Evolutionary conservation across 1,139 yeast species (phyloP), one percentile per base, ranked within the genome.

Genomic region (Blastobotrys elegans): DNA sequence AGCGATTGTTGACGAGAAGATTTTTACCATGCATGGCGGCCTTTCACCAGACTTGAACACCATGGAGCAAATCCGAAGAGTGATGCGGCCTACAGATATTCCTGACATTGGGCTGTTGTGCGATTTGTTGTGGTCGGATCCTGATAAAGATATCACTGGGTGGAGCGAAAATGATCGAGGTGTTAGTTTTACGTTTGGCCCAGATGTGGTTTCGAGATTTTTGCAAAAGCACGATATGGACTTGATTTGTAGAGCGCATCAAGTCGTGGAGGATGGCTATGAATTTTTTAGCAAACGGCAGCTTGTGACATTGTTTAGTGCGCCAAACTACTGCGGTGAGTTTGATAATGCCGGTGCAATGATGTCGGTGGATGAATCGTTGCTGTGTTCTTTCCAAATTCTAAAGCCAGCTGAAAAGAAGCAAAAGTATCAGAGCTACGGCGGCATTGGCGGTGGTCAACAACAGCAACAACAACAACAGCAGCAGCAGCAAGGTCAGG

Each of bases 111-210:
- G 98, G 27, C 77, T 92, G 63, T 76, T 92, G 59, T 90, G 97
- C 73, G 98, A 92, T 70, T 77, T 92, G 67, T 77, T 90, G 61
- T 92, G 98, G 98, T 85, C 96, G 4, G 98, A 92, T 68, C 98
- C 98, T 29, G 97, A 90, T 70, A 88, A 90, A 70, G 97, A 89
- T 69, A 88, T 90, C 59, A 88, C 94, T 39, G 97, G 97, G 14
- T 92, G 97, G 97, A 84, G 94, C 55, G 97, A 92, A 71, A 92
- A 92, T 68, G 97, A 92, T 70, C 84, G 97, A 70, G 97, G 97
- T 63, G 97, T 92, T 49, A 88, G 96, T 13, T 92, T 88, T 69
- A 89, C 97, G 17, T 92, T 92, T 72, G 97, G 97, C 14, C 97
- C 97, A 11, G 97, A 89, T 66, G 97, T 89, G 49, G 97, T 90